Conservation (phyloP, 208 protist genomes). For the Trypanosoma avium region DNA sequence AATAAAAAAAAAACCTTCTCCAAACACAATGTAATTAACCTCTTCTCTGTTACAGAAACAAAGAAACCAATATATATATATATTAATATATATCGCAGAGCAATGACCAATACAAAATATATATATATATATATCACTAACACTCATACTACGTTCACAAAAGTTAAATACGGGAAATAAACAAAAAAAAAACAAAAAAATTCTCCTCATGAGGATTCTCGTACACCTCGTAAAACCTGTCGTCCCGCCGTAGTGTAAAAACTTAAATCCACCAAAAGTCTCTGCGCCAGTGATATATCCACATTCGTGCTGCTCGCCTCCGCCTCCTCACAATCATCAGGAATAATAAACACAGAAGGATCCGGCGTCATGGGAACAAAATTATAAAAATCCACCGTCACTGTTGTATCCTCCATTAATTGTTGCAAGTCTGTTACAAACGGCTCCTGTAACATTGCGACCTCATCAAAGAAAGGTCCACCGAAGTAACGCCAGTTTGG, state of each 20-base stretch:
- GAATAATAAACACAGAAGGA: conserved; percentile 45
- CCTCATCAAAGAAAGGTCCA: conserved; percentile 67
- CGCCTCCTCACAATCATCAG: conserved; percentile 38
- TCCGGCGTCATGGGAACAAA: conserved; percentile 47
- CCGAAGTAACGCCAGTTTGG: conserved; percentile 77
- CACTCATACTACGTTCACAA: no score
- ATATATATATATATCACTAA: no score
- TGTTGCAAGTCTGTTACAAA: conserved; percentile 11
- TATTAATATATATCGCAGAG: not conserved
- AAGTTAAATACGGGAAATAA: no score
- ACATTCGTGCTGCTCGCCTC: conserved; percentile 19
- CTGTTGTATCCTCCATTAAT: conserved; percentile 30
- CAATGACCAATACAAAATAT: not conserved
- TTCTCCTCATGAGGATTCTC: not conserved
- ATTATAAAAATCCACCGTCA: conserved; percentile 76
- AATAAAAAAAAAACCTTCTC: no score
- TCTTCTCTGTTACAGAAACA: no score
- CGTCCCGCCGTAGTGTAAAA: conserved; percentile 23
- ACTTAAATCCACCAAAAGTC: conserved; percentile 42
- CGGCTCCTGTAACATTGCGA: conserved; percentile 34
- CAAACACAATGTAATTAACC: no score
- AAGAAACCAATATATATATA: no score
- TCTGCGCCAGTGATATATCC: conserved; percentile 33
- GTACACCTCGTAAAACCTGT: conserved; percentile 9
- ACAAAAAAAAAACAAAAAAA: conserved; percentile 14